Percentiles rank a stretch among this genome's conserved stretches.
Conservation (phyloP, 2,329 filamentous ascomycete species). For the Ascochyta viciae-villosae region DNA sequence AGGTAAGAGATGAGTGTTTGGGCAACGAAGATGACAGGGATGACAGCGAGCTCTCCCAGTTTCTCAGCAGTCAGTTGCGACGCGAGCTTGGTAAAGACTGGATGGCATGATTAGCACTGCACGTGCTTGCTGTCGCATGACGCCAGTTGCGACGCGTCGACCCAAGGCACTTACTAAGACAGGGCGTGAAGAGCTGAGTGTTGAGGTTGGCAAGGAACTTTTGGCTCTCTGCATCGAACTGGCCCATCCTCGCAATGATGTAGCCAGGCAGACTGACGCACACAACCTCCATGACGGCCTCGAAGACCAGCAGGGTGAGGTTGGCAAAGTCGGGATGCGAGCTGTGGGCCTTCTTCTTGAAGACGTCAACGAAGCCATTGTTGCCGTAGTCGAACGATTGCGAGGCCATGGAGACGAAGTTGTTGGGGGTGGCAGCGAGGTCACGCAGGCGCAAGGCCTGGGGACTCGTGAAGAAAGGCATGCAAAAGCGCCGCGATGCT, state of each 20-base stretch:
- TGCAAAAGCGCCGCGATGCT: constrained; percentile 20
- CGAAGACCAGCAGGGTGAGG: constrained; percentile 84
- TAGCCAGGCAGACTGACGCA: constrained; percentile 95
- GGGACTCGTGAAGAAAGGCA: constrained; percentile 42
- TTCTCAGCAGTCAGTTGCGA: constrained; percentile 93
- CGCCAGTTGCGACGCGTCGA: neutral
- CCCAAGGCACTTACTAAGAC: constrained; percentile 70
- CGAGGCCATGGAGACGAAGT: constrained; percentile 45
- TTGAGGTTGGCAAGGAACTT: constrained; percentile 98
- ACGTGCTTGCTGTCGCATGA: neutral
- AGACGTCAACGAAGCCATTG: constrained; percentile 35
- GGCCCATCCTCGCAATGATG: constrained; percentile 84
- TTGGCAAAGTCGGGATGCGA: constrained; percentile 71
- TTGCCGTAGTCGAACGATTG: constrained; percentile 42
- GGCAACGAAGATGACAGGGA: constrained; percentile 90
- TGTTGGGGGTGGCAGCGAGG: constrained; percentile 25
- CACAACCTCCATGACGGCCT: constrained; percentile 92
- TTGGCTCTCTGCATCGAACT: constrained; percentile 95
- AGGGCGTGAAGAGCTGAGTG: constrained; percentile 94
- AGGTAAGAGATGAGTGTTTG: constrained; percentile 88
- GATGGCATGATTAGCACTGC: constrained; percentile 9
- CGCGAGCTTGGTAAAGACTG: constrained; percentile 95
- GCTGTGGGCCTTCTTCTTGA: constrained; percentile 47
- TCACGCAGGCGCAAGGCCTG: constrained; percentile 49
- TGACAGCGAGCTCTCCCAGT: constrained; percentile 86